A percentile compares a stretch with the other conserved stretches of the same genome.
Evolutionary conservation across 2,329 filamentous ascomycete genomes (phyloP).

Genomic region (Alternaria triticimaculans): DNA sequence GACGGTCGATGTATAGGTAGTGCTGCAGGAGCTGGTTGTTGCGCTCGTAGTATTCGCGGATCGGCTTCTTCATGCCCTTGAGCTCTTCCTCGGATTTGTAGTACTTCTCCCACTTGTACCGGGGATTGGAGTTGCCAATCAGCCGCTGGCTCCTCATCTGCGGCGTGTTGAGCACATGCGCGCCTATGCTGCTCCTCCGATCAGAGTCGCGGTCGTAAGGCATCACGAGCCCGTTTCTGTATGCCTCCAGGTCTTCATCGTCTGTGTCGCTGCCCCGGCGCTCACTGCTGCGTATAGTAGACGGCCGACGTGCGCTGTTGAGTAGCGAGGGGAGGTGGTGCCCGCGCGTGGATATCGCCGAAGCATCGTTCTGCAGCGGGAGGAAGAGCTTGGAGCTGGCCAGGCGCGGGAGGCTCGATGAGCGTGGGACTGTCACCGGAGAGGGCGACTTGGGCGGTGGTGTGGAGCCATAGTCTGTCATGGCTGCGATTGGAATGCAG

Average conservation of each 20-base stretch:
- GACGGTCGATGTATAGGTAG: conserved; percentile 89
- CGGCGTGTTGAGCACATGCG: conserved; percentile 58
- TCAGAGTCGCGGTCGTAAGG: conserved; percentile 45
- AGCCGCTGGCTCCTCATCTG: conserved; percentile 83
- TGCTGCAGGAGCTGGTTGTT: conserved; percentile 89
- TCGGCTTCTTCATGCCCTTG: conserved; percentile 70
- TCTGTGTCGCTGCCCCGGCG: conserved; percentile 40
- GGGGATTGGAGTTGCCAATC: conserved; percentile 85
- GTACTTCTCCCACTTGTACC: conserved; percentile 85
- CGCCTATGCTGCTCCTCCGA: conserved; percentile 52
- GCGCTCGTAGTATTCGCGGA: conserved; percentile 86
- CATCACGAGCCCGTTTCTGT: conserved; percentile 36
- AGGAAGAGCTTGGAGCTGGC: conserved; percentile 50
- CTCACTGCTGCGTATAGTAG: conserved; percentile 37
- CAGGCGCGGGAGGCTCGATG: conserved; percentile 41
- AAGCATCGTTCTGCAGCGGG: conserved; percentile 48
- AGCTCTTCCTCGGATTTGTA: conserved; percentile 83
- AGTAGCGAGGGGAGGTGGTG: conserved; percentile 51
- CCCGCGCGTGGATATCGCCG: conserved; percentile 52
- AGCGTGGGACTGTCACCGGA: conserved; percentile 23
- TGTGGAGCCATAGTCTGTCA: conserved; percentile 27
- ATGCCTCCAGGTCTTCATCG: conserved; percentile 41
- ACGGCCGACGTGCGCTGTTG: conserved; percentile 33
- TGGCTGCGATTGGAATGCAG: conserved; percentile 6
- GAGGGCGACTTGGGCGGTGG: conserved; percentile 25